Percentiles rank a stretch among this genome's conserved stretches.
phyloP scores from a whole-genome alignment of 768 basidiomycete genomes.

The Leccinum truebloodii region DNA sequence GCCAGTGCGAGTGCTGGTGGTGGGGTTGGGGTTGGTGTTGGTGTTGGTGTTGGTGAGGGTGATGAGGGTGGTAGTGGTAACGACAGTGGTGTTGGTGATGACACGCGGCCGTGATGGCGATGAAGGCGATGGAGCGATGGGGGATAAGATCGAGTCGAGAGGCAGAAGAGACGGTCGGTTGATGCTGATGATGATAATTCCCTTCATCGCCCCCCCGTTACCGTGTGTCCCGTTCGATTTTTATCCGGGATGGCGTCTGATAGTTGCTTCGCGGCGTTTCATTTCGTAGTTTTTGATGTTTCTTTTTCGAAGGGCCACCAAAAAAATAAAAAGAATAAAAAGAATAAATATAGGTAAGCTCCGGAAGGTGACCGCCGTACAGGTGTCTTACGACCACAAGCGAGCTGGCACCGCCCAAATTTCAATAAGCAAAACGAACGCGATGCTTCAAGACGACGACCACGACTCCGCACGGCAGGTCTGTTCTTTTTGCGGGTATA shows the following conservation, averaged over 20 bases:
- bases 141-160: neutral
- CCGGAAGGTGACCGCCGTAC: neutral
- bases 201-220: constrained; percentile 4
- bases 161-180: neutral
- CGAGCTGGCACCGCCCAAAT: neutral
- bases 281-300: constrained; percentile 1
- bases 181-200: neutral
- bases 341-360: neutral
- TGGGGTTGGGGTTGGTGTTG: neutral
- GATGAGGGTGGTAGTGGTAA: neutral
- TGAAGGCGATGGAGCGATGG: neutral
- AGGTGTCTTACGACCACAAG: neutral
- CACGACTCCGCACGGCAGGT: neutral
- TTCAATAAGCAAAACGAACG: neutral
- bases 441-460: neutral
- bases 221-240: constrained; percentile 7
- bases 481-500: neutral
- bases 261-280: constrained; percentile 18
- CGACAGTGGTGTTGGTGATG: neutral
- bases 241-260: constrained; percentile 10
- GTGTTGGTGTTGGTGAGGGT: neutral
- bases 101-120: neutral
- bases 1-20: neutral
- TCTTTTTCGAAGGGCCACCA: neutral
- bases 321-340: neutral